Conservation (phyloP, 805 yeast species). For the Candida berthetii region DNA sequence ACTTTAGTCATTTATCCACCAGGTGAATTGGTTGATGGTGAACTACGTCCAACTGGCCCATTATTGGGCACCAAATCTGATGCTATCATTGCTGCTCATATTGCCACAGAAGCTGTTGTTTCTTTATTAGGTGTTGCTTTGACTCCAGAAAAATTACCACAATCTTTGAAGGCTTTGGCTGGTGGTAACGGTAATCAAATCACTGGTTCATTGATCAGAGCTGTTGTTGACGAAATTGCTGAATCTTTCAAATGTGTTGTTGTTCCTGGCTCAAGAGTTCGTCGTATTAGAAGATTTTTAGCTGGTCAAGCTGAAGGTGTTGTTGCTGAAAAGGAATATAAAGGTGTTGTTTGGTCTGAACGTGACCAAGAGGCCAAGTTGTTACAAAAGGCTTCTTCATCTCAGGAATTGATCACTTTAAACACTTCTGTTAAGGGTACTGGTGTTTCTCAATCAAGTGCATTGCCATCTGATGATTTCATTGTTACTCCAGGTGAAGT, state of each 20-base stretch:
- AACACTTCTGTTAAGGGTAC: constrained; percentile 28
- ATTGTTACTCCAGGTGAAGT: constrained; percentile 76
- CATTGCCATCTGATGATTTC: constrained; percentile 77
- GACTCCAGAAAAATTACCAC: constrained; percentile 70
- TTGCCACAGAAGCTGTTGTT: constrained; percentile 84
- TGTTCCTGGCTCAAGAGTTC: constrained; percentile 88
- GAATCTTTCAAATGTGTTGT: constrained; percentile 74
- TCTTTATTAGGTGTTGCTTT: constrained; percentile 67
- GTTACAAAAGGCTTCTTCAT: constrained; percentile 34
- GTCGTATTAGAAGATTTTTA: constrained; percentile 87
- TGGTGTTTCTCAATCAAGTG: constrained; percentile 37
- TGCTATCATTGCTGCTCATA: constrained; percentile 80
- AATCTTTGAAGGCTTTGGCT: constrained; percentile 30
- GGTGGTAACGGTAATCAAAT: constrained; percentile 31
- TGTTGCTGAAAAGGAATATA: constrained; percentile 86
- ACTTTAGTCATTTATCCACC: constrained; percentile 81
- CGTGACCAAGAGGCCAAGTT: constrained; percentile 66
- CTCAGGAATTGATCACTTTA: constrained; percentile 33
- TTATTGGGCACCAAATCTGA: constrained; percentile 82
- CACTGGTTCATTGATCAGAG: constrained; percentile 66
- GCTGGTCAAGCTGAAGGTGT: constrained; percentile 95
- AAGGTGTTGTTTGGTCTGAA: constrained; percentile 88
- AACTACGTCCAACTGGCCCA: constrained; percentile 62
- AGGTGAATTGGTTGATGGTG: constrained; percentile 32
- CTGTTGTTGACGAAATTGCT: constrained; percentile 84